Conservation (phyloP, 306 rosid genomes). For the Castanea mollissima region DNA sequence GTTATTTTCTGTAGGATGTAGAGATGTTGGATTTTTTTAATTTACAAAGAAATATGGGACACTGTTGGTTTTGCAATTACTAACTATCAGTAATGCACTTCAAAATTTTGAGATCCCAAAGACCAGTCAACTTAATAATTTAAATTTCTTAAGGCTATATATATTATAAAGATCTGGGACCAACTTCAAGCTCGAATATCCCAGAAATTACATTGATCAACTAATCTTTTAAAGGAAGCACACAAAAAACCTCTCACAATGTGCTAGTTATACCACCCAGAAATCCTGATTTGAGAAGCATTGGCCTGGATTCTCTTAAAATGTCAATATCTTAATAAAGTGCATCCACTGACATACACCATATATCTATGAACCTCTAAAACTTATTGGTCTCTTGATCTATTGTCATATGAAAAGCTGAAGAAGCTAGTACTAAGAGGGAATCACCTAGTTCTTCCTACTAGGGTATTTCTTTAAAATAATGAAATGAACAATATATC, state of each 20-base stretch:
- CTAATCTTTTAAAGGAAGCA: neutral
- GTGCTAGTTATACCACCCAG: neutral
- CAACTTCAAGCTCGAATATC: neutral
- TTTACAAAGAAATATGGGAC: neutral
- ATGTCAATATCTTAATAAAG: neutral
- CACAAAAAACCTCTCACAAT: neutral
- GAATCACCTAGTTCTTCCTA: neutral
- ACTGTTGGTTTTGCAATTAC: neutral
- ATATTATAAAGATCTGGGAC: neutral
- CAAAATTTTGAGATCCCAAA: neutral
- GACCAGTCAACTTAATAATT: neutral
- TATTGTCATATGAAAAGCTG: neutral
- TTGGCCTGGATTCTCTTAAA: neutral
- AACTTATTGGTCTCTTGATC: neutral
- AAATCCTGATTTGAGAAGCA: neutral
- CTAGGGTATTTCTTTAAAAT: neutral
- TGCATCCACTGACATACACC: neutral
- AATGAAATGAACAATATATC: neutral
- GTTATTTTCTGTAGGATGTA: neutral
- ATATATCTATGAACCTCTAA: neutral
- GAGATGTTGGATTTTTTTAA: neutral
- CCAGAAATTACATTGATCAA: neutral
- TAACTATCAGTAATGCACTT: neutral
- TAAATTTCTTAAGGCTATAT: neutral
- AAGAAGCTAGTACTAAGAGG: neutral